Conservation (phyloP, 1,284 basidiomycete genomes). For the Thelephora terrestris region DNA sequence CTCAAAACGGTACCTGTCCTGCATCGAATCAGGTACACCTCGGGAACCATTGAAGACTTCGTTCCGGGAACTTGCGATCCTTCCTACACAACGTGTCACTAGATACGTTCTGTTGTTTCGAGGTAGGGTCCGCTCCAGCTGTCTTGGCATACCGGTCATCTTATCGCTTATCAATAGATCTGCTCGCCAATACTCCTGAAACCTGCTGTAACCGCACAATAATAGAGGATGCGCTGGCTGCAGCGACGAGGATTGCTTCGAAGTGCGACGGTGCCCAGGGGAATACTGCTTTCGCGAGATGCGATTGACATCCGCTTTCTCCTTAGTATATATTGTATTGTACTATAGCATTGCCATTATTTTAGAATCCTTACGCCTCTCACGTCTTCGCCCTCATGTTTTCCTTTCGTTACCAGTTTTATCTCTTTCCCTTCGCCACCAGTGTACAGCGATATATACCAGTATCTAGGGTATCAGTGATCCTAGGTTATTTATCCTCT, state of each 20-base stretch:
- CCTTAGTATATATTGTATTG: no score
- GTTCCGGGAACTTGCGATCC: constrained; percentile 54
- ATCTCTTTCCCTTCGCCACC: no score
- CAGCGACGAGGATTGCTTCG: constrained; percentile 46
- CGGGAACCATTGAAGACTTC: constrained; percentile 2
- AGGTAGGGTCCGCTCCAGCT: constrained; percentile 31
- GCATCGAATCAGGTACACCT: neutral
- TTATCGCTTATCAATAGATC: constrained; percentile 22
- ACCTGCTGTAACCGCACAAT: constrained; percentile 33
- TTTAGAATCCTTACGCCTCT: no score
- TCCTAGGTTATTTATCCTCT: no score
- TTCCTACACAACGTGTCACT: constrained; percentile 60
- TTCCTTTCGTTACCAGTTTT: no score
- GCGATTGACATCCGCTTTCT: no score
- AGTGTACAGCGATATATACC: no score
- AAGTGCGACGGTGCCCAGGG: constrained; percentile 57
- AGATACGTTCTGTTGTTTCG: constrained; percentile 59
- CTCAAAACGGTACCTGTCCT: no score
- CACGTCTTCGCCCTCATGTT: no score
- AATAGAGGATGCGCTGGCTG: constrained; percentile 50
- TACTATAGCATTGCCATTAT: no score
- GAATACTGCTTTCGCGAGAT: constrained; percentile 38
- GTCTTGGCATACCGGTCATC: neutral
- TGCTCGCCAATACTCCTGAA: constrained; percentile 32
- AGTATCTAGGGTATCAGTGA: no score